Base-by-base conservation (phyloP, 768 basidiomycete species). In the Baorangia bicolor region DNA sequence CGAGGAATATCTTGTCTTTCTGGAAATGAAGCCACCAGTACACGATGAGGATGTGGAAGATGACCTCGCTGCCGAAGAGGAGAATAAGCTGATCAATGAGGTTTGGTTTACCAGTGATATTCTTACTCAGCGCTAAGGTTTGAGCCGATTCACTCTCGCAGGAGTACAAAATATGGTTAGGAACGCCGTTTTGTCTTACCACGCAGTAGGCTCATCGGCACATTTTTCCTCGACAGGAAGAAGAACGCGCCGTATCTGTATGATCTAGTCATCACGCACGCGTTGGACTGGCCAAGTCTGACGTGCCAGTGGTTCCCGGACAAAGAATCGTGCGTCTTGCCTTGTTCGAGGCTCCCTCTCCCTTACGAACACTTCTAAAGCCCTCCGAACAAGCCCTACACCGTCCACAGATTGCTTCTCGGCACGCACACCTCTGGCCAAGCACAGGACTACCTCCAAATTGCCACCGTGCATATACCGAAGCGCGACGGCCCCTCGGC, bases 251-350 rank as follows among this genome's bases (percentile, higher is more conserved):
- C 95, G 13, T 98, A 96, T 75, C 84, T 98, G 14, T 99, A 99
- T 72, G 97, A 99, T 73, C 81, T 96, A 23, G 92, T 99, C 61
- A 88, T 99, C 65, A 98, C 96, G 1, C 96, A 98, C 70, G 96
- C 96, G 31, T 80, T 98, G 47, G 94, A 97, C 73, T 99, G 97
- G 97, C 97, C 97, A 20, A 93, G 88, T 66, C 71, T 99, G 67
- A 99, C 97, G 5, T 94, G 92, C 71, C 97, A 98, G 75, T 99
- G 97, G 97, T 91, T 99, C 73, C 97, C 97, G 0, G 97, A 99
- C 78, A 88, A 86, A 72, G 92, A 98, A 74, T 83, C 85, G 95
- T 95, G 64, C 67, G 92, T 74, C 12, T n/a, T 18, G 4, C 11
- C 38, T 30, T 28, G 30, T 33, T 39, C 33, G 4, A 28, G 13